Evolutionary conservation across 176 grass and related monocot species (phyloP).

Genomic region (Triticum monococcum): DNA sequence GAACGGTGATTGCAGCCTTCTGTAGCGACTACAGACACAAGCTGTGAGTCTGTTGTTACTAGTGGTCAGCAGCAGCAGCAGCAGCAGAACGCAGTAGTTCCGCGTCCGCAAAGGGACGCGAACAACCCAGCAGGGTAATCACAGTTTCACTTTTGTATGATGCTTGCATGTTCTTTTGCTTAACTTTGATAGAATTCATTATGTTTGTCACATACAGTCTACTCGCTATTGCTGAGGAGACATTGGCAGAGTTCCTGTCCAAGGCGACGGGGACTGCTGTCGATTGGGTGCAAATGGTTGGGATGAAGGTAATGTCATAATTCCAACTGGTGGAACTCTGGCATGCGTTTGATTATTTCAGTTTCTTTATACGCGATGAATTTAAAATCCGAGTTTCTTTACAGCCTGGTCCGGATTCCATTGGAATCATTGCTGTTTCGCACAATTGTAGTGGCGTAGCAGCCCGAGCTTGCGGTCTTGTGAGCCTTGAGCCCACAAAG

Average conservation of each 20-base stretch:
- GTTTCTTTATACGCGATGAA: not conserved
- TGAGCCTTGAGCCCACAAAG: conserved; percentile 99
- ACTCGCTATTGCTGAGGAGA: conserved; percentile 98
- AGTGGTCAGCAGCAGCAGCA: conserved; percentile 91
- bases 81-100: conserved; percentile 71
- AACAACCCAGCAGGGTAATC: conserved; percentile 97
- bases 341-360: conserved; percentile 22
- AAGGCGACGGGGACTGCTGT: conserved; percentile 98
- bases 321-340: conserved; percentile 9
- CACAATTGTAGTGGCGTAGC: conserved; percentile 99
- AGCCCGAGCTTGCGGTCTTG: conserved; percentile 97
- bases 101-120: conserved; percentile 72
- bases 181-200: not conserved
- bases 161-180: not conserved
- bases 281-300: conserved; percentile 99
- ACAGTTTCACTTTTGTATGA: not conserved
- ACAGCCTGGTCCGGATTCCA: conserved; percentile 99
- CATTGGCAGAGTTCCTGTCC: conserved; percentile 95
- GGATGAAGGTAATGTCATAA: conserved; percentile 81
- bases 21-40: conserved; percentile 84
- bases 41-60: conserved; percentile 94
- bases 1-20: conserved; percentile 51
- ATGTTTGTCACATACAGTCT: conserved; percentile 61
- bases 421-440: conserved; percentile 99
- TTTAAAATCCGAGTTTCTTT: conserved; percentile 29